Evolutionary conservation across 2,329 filamentous ascomycete species (phyloP), one percentile per base, ranked within the genome.

Genomic region (Aspergillus tamarii): DNA sequence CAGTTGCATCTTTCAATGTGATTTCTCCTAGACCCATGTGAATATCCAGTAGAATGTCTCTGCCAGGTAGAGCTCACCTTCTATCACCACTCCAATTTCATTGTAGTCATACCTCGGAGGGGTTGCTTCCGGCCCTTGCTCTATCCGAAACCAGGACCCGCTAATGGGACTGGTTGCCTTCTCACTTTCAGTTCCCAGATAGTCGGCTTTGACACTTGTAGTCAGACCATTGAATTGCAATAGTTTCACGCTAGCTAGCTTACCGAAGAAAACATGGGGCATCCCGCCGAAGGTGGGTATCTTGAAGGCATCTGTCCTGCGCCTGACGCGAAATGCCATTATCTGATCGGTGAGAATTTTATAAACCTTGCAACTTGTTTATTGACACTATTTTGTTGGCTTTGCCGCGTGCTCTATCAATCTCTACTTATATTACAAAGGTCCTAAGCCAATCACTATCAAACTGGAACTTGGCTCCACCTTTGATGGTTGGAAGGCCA

Each of bases 111-210:
- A 69, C 19, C 32, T 62, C 10, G 67, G 67, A 26, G 32, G 67
- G 60, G 65, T 66, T 9, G 67, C 16, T n/a, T 63, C 65, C 1
- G 59, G 56, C 8, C 64, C 65, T 28, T 66, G 63, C 32, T 67
- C 65, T 2, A 69, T 67, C 14, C 67, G 57, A 28, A 69, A 69
- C 65, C 67, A 69, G 11, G 65, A 43, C 7, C 67, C 67, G 2
- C 39, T 50, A 4, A 68, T 67, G 26, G 66, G 66, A 14, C 54
- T 59, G 3, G 39, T n/a, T 2, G 55, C 39, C 2, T 57, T 52
- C 1, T 56, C 36, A n/a, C 21, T 28, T 54, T 50, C 19, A 5
- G 59, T 63, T 1, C 62, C 62, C 14, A 64, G 26, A 8, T 54
- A 16, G 45, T 64, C 62, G 10, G n/a, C 62, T 64, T 16, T n/a